phyloP scores from a whole-genome alignment of 345 rosid genomes.

The Linum tenue region DNA sequence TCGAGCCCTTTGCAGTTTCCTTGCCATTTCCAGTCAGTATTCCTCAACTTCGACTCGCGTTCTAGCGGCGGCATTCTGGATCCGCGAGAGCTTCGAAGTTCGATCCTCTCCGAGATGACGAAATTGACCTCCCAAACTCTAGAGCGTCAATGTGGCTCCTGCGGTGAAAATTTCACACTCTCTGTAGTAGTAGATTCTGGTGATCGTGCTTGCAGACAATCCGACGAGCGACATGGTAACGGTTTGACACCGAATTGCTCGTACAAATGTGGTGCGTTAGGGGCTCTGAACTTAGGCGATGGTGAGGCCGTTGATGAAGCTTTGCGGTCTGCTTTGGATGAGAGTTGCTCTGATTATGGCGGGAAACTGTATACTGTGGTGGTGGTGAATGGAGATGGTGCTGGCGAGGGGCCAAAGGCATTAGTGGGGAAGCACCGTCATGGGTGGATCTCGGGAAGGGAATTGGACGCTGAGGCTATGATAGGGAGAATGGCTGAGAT shows the following conservation, averaged over 20 bases:
- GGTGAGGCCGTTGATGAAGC: conserved; percentile 51
- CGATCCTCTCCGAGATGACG: conserved; percentile 37
- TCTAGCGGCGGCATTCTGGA: conserved; percentile 2
- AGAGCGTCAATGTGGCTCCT: conserved; percentile 42
- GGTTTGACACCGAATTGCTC: conserved; percentile 15
- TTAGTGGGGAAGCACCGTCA: conserved; percentile 83
- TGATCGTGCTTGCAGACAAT: conserved; percentile 10
- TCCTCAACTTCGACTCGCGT: conserved; percentile 33
- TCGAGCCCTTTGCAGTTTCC: conserved; percentile 49
- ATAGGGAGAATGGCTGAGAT: conserved; percentile 53
- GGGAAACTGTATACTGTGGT: conserved; percentile 43
- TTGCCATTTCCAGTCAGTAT: conserved; percentile 52
- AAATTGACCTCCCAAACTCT: conserved; percentile 24
- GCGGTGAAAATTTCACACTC: conserved; percentile 39
- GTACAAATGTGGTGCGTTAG: conserved; percentile 44
- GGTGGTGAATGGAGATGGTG: conserved; percentile 39
- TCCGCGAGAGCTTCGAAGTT: conserved; percentile 27
- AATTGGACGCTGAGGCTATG: conserved; percentile 29
- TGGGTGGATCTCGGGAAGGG: conserved; percentile 67
- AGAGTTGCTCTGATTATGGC: conserved; percentile 27
- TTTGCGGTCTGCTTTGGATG: conserved; percentile 36
- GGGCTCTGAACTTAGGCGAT: conserved; percentile 22
- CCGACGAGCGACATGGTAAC: conserved; percentile 10
- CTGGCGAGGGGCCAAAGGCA: conserved; percentile 28
- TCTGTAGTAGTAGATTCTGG: conserved; percentile 40